A percentile compares a stretch with the other conserved stretches of the same genome.
These are phyloP conservation scores for Starmerella lactis-condensi DNA, from an alignment of 805 yeast genomes.

Conservation along the genomic window DNA sequence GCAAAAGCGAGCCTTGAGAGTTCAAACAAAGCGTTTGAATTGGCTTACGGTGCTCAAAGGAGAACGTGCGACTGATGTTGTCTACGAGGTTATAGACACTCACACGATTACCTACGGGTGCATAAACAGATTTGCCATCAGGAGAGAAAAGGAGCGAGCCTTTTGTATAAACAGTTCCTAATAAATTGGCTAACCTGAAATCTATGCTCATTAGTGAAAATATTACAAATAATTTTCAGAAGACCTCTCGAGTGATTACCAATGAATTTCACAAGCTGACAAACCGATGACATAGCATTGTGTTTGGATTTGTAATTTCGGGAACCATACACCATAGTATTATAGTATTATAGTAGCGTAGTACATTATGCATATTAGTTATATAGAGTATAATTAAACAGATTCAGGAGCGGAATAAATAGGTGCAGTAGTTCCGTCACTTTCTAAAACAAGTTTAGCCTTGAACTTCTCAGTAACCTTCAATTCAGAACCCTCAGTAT, in stretches of 20 bases:
- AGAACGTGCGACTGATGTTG: slow-evolving; percentile 72
- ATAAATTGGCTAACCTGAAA: slow-evolving; percentile 54
- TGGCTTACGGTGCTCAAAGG: slow-evolving; percentile 81
- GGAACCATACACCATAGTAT: too few species aligned
- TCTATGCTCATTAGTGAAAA: slow-evolving; percentile 15
- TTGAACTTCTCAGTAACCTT: slow-evolving; percentile 21
- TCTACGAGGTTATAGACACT: slow-evolving; percentile 71
- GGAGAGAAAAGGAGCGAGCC: slow-evolving; percentile 77
- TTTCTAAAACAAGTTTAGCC: slow-evolving; percentile 10
- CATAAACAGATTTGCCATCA: slow-evolving; percentile 65
- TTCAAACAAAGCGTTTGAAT: slow-evolving; percentile 65
- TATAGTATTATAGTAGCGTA: too few species aligned
- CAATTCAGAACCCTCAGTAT: slow-evolving; percentile 51
- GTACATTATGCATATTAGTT: too few species aligned
- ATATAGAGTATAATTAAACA: neutral
- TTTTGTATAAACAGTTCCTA: slow-evolving; percentile 86
- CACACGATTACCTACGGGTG: slow-evolving; percentile 91
- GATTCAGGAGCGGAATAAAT: slow-evolving; percentile 9
- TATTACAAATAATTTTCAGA: slow-evolving; percentile 6
- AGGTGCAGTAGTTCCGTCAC: slow-evolving; percentile 12
- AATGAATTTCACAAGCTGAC: too few species aligned
- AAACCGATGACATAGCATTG: too few species aligned
- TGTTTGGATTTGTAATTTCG: too few species aligned
- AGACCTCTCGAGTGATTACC: too few species aligned
- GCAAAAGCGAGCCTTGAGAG: slow-evolving; percentile 55